These are phyloP conservation scores for Wickerhamomyces sydowiorum DNA, from an alignment of 805 yeast species.

Conservation along the genomic window DNA sequence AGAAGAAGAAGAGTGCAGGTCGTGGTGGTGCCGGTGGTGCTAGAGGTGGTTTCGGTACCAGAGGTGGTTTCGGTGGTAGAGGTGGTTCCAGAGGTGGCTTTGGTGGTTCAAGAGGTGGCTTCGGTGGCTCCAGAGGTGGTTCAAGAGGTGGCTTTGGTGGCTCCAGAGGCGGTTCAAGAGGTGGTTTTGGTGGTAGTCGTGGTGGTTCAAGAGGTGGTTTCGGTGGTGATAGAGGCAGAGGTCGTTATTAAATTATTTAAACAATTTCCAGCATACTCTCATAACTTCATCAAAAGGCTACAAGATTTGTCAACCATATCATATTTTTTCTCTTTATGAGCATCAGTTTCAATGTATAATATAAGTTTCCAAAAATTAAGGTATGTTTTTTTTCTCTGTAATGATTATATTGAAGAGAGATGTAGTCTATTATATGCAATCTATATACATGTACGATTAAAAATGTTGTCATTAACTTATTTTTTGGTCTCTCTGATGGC, in stretches of 20 bases:
- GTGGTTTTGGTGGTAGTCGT: conserved; percentile 28
- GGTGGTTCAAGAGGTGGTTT: conserved; percentile 28
- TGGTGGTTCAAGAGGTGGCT: conserved; percentile 42
- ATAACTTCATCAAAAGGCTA: not conserved
- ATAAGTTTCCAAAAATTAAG: not conserved
- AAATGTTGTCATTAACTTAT: not conserved
- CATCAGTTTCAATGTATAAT: not conserved
- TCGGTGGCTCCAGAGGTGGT: conserved; percentile 38
- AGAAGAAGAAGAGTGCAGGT: conserved; percentile 59
- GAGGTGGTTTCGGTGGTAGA: conserved; percentile 35
- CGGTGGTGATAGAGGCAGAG: conserved; percentile 13
- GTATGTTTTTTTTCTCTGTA: not conserved
- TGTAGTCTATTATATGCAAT: not conserved
- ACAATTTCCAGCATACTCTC: not conserved
- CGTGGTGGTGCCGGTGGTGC: conserved; percentile 47
- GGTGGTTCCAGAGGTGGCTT: conserved; percentile 45
- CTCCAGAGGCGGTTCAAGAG: conserved; percentile 31
- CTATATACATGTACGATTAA: not conserved
- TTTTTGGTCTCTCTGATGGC: conserved; percentile 5
- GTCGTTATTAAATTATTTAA: conserved; percentile 17
- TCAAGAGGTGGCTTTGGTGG: conserved; percentile 37
- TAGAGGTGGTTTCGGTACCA: conserved; percentile 38
- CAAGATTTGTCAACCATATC: not conserved
- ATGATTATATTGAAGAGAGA: not conserved
- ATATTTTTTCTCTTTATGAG: not conserved